Evolutionary conservation across 345 rosid genomes (phyloP).

Genomic region (Ceriops tagal): DNA sequence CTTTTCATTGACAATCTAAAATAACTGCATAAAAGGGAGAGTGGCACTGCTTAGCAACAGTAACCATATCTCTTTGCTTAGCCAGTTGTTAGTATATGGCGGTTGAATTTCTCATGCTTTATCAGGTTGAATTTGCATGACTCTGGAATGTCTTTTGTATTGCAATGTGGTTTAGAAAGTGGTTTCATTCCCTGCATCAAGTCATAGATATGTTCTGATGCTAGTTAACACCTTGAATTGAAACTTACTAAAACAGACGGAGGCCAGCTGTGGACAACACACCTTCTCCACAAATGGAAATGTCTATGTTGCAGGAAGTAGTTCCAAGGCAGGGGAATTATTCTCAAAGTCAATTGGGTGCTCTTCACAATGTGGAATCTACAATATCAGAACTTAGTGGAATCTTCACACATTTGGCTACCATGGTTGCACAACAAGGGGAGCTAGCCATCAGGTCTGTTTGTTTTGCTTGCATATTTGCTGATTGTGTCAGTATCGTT

Average conservation of each 20-base stretch:
- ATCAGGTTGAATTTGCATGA: neutral
- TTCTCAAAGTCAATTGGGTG: constrained; percentile 63
- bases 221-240: constrained; percentile 6
- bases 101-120: neutral
- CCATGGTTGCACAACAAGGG: constrained; percentile 88
- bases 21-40: neutral
- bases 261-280: constrained; percentile 64
- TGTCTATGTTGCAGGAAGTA: constrained; percentile 86
- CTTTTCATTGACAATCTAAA: neutral
- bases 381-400: constrained; percentile 87
- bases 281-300: constrained; percentile 74
- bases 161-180: neutral
- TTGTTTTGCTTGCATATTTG: constrained; percentile 7
- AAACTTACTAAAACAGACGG: constrained; percentile 50
- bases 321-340: constrained; percentile 72
- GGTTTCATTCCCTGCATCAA: neutral
- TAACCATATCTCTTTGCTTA: neutral
- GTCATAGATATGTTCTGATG: constrained; percentile 15
- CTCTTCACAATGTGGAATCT: constrained; percentile 84
- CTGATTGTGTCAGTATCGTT: neutral
- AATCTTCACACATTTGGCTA: constrained; percentile 83
- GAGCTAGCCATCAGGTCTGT: constrained; percentile 79
- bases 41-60: neutral
- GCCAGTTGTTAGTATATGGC: neutral
- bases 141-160: neutral